Conservation (phyloP, 169 alveolate species). For the Cyclospora cayetanensis region DNA sequence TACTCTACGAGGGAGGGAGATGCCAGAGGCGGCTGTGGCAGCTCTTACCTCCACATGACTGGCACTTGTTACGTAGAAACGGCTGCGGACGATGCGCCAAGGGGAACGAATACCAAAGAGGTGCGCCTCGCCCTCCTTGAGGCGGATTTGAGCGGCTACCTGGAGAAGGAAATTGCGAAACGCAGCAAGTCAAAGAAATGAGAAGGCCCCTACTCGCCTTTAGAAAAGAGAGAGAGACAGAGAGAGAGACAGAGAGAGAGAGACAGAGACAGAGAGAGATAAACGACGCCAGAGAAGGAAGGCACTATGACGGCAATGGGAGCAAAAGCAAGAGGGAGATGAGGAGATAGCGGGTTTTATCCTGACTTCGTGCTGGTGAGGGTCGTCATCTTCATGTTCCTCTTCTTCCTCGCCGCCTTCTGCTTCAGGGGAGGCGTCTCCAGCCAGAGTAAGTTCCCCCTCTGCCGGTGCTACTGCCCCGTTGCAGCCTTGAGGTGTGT, state of each 20-base stretch:
- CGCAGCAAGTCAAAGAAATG: neutral
- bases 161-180: neutral
- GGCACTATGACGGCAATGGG: neutral
- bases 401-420: conserved; percentile 64
- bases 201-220: neutral
- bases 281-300: neutral
- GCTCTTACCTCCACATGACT: conserved; percentile 80
- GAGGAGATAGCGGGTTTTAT: no score
- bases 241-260: neutral
- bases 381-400: conserved; percentile 68
- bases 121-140: conserved; percentile 86
- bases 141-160: conserved; percentile 79
- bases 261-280: neutral
- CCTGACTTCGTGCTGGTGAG: conserved; percentile 54
- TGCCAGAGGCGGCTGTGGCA: neutral
- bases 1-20: neutral
- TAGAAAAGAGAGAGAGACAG: neutral
- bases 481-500: conserved; percentile 18
- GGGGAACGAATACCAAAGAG: conserved; percentile 86
- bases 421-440: neutral
- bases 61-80: conserved; percentile 92
- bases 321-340: neutral
- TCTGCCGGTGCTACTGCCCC: neutral
- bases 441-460: neutral
- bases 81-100: conserved; percentile 89